Evolutionary conservation across 129 eudicot genomes (phyloP).

Genomic region (Pulicaria dysenterica): DNA sequence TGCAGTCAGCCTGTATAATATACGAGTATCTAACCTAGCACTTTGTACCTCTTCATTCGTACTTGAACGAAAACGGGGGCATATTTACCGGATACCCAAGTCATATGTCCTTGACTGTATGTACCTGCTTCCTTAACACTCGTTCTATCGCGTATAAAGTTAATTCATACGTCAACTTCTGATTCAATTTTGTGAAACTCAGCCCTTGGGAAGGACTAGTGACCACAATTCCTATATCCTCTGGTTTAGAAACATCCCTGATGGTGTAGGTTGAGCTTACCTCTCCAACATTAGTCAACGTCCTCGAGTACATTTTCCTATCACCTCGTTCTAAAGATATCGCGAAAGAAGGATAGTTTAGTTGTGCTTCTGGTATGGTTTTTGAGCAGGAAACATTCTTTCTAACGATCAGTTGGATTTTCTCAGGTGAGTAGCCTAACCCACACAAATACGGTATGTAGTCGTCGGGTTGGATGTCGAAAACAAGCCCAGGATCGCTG

Average conservation of each 20-base stretch:
- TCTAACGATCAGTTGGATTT: conserved; percentile 27
- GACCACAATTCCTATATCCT: conserved; percentile 23
- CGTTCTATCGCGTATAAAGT: conserved; percentile 30
- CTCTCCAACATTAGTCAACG: conserved; percentile 56
- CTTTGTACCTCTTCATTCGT: not conserved
- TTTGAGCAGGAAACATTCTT: conserved; percentile 31
- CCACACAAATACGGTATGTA: conserved; percentile 67
- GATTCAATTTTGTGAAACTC: conserved; percentile 35
- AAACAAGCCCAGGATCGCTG: conserved; percentile 57
- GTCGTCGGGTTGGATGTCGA: conserved; percentile 54
- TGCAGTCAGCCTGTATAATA: no score
- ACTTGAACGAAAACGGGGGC: conserved; percentile 37
- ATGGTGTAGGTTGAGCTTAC: conserved; percentile 31
- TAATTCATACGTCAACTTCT: conserved; percentile 42
- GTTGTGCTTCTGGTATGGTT: conserved; percentile 46
- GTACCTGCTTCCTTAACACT: not conserved
- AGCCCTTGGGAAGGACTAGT: conserved; percentile 31
- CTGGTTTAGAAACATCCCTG: conserved; percentile 10
- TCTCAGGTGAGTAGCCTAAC: conserved; percentile 38
- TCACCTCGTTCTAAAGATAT: conserved; percentile 25
- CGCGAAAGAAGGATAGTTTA: conserved; percentile 67
- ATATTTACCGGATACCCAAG: conserved; percentile 40
- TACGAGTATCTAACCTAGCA: no score
- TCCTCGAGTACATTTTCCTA: conserved; percentile 38
- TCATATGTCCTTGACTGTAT: conserved; percentile 45